phyloP scores from a whole-genome alignment of 2,329 filamentous ascomycete species.

The Penicillium capsulatum region DNA sequence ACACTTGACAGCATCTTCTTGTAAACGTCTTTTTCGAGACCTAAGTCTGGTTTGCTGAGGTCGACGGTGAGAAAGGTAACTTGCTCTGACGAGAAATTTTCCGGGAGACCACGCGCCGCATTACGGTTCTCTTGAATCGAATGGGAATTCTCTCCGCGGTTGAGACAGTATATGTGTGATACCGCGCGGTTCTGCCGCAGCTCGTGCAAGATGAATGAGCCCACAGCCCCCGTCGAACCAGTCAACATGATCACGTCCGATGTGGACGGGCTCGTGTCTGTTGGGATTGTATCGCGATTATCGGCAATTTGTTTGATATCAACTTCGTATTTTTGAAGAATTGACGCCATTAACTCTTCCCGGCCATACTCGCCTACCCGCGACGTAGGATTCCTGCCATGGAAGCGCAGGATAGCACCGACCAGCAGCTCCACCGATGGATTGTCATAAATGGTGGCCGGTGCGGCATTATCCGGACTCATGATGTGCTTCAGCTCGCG shows the following conservation, averaged over 20 bases:
- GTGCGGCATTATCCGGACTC: neutral
- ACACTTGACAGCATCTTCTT: neutral
- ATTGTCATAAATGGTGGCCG: conserved; percentile 1
- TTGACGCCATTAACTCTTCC: no score
- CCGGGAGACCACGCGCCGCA: neutral
- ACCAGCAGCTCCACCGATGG: neutral
- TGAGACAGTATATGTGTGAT: neutral
- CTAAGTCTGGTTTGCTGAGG: neutral
- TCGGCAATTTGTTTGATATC: no score
- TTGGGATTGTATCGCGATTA: no score
- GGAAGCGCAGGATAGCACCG: no score
- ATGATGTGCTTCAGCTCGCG: neutral
- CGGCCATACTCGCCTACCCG: no score
- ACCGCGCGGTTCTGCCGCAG: neutral
- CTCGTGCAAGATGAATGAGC: neutral
- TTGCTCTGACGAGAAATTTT: neutral
- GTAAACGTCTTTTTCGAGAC: neutral
- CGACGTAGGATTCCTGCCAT: no score
- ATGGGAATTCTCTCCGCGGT: neutral
- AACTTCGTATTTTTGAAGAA: no score
- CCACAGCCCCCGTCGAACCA: neutral
- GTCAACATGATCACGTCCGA: neutral
- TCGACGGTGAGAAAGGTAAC: neutral
- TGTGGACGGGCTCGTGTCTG: no score
- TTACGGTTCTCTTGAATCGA: neutral